Evolutionary conservation across 441 rosid genomes (phyloP).

Genomic region (Daphne laureola): DNA sequence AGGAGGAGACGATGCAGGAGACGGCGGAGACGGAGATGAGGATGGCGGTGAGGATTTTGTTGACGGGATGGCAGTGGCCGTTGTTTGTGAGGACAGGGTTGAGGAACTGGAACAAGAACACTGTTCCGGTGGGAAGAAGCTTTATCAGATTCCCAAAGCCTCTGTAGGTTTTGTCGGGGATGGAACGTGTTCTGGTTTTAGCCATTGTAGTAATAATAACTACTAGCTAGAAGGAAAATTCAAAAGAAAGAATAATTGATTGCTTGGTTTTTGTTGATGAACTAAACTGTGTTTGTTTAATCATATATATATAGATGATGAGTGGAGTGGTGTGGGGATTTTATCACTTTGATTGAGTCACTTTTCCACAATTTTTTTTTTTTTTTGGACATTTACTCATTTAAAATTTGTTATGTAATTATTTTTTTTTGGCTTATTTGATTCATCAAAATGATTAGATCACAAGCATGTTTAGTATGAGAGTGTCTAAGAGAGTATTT

Average conservation of each 20-base stretch:
- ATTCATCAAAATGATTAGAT: too few relatives aligned
- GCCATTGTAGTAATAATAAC: slow-evolving; percentile 18
- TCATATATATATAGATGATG: too few relatives aligned
- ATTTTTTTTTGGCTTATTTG: too few relatives aligned
- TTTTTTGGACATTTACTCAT: too few relatives aligned
- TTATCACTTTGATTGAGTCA: too few relatives aligned
- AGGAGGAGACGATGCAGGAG: slow-evolving; percentile 57
- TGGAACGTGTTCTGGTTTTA: slow-evolving; percentile 14
- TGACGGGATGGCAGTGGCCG: slow-evolving; percentile 42
- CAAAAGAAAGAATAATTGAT: neutral
- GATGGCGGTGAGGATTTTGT: slow-evolving; percentile 46
- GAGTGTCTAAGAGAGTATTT: too few relatives aligned
- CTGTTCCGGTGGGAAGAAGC: slow-evolving; percentile 88
- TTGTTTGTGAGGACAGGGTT: slow-evolving; percentile 75
- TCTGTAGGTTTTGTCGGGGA: slow-evolving; percentile 30
- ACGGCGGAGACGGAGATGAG: slow-evolving; percentile 51
- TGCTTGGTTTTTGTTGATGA: neutral
- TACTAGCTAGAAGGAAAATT: too few relatives aligned
- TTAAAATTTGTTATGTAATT: too few relatives aligned
- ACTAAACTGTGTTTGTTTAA: neutral
- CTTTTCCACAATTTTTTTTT: too few relatives aligned
- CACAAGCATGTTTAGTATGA: too few relatives aligned
- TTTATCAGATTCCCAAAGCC: slow-evolving; percentile 63
- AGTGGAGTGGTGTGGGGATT: too few relatives aligned
- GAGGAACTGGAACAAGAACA: slow-evolving; percentile 73